A percentile compares a stretch with the other conserved stretches of the same genome.
These are phyloP conservation scores for Tetrapyrgos nigripes DNA, from an alignment of 1,284 basidiomycete genomes.

Conservation along the genomic window DNA sequence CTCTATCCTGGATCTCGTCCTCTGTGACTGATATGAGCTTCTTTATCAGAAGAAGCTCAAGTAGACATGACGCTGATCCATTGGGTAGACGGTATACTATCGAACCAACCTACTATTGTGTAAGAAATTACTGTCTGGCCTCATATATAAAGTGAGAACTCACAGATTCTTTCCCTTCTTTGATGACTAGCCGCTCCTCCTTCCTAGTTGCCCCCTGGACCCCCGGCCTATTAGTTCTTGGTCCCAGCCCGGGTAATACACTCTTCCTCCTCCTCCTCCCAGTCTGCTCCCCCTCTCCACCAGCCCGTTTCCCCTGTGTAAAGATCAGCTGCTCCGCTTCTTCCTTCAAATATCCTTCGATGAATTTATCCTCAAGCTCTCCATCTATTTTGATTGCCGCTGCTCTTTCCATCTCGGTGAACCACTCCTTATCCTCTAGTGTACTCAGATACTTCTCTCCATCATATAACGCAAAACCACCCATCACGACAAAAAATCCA, in stretches of 20 bases:
- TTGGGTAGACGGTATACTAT: not conserved
- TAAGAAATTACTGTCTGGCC: not conserved
- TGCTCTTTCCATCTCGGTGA: not conserved
- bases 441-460: not conserved
- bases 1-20: constrained; percentile 22
- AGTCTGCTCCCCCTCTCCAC: no score
- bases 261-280: no score
- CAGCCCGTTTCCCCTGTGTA: no score
- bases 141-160: no score
- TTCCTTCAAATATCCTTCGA: no score
- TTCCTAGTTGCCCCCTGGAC: no score
- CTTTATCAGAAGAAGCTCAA: not conserved
- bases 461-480: constrained; percentile 14
- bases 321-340: no score
- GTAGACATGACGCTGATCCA: not conserved
- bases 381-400: no score
- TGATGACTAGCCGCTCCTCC: no score
- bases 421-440: not conserved
- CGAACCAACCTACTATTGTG: not conserved
- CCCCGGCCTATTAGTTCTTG: no score
- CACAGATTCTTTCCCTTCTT: not conserved
- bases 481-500: constrained; percentile 20
- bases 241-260: no score
- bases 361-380: no score
- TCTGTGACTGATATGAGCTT: constrained; percentile 2